These are phyloP conservation scores for Colletotrichum destructivum DNA, from an alignment of 2,329 filamentous ascomycete species.

Conservation along the genomic window DNA sequence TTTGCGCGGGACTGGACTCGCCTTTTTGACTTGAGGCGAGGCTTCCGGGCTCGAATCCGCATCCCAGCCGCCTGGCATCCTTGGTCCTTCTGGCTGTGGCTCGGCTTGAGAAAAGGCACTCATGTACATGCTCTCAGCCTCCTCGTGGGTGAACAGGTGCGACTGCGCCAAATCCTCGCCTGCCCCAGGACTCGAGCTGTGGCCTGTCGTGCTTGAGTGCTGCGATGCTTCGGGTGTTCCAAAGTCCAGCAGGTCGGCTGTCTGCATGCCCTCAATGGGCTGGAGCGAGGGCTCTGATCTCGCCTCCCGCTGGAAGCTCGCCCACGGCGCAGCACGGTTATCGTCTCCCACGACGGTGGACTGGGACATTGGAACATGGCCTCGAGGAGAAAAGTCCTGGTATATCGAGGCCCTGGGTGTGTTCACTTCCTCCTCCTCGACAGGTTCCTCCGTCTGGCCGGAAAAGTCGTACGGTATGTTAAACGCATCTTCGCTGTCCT, in stretches of 20 bases:
- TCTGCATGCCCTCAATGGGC: conserved; percentile 32
- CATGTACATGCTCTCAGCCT: conserved; percentile 91
- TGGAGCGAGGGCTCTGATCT: conserved; percentile 56
- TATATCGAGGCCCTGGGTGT: conserved; percentile 70
- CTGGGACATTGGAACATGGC: conserved; percentile 34
- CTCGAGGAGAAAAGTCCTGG: conserved; percentile 50
- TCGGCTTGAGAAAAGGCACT: conserved; percentile 73
- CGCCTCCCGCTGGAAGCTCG: conserved; percentile 49
- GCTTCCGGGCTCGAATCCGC: conserved; percentile 50
- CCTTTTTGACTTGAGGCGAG: conserved; percentile 1
- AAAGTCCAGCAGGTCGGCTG: conserved; percentile 10
- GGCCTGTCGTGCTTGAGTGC: conserved; percentile 47
- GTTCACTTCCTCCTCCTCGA: conserved; percentile 56
- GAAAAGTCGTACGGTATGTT: conserved; percentile 69
- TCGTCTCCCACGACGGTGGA: conserved; percentile 45
- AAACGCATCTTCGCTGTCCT: conserved; percentile 70
- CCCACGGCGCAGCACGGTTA: conserved; percentile 51
- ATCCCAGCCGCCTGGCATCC: conserved; percentile 70
- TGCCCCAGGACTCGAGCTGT: conserved; percentile 47
- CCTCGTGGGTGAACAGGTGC: conserved; percentile 82
- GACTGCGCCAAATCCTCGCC: conserved; percentile 73
- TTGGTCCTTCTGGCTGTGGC: conserved; percentile 48
- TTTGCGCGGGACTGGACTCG: conserved; percentile 4
- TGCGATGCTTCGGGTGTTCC: conserved; percentile 36
- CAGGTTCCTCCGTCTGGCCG: conserved; percentile 51